A percentile compares a stretch with the other conserved stretches of the same genome.
These are phyloP conservation scores for Stygiomarasmius scandens DNA, from an alignment of 1,284 basidiomycete species.

Conservation along the genomic window DNA sequence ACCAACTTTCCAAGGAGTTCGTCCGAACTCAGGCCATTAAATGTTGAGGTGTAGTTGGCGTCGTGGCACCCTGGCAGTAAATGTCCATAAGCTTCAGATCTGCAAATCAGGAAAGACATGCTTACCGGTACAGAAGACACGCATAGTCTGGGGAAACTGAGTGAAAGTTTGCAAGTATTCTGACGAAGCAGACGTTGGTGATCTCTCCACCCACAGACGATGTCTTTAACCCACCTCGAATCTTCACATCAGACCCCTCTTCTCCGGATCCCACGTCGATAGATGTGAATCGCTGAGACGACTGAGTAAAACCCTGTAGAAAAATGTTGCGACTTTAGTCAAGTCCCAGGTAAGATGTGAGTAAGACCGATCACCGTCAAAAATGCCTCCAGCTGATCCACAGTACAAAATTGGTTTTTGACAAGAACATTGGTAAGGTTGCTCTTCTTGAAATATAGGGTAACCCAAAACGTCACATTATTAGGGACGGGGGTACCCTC, in stretches of 20 bases:
- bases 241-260: slow-evolving; percentile 69
- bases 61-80: slow-evolving; percentile 11
- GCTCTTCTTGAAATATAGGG: slow-evolving; percentile 67
- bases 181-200: slow-evolving; percentile 28
- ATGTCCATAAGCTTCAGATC: too few species aligned
- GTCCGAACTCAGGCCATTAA: slow-evolving; percentile 58
- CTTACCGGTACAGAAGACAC: slow-evolving; percentile 70
- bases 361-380: slow-evolving; percentile 37
- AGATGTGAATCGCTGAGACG: slow-evolving; percentile 67
- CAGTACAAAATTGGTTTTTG: slow-evolving; percentile 55
- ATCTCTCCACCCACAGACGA: background rate
- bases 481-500: slow-evolving; percentile 60
- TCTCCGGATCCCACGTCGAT: slow-evolving; percentile 74
- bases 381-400: slow-evolving; percentile 70
- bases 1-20: slow-evolving; percentile 70
- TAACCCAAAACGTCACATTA: slow-evolving; percentile 71
- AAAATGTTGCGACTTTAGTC: background rate
- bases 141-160: slow-evolving; percentile 73
- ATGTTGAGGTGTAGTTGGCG: slow-evolving; percentile 39
- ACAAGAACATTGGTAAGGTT: slow-evolving; percentile 54
- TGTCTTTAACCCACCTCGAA: slow-evolving; percentile 55
- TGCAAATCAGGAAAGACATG: slow-evolving; percentile 6
- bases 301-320: slow-evolving; percentile 66
- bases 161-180: slow-evolving; percentile 78
- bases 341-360: background rate